Evolutionary conservation across 768 basidiomycete genomes (phyloP), one percentile per base, ranked within the genome.

Genomic region (Boletus subparvulus): DNA sequence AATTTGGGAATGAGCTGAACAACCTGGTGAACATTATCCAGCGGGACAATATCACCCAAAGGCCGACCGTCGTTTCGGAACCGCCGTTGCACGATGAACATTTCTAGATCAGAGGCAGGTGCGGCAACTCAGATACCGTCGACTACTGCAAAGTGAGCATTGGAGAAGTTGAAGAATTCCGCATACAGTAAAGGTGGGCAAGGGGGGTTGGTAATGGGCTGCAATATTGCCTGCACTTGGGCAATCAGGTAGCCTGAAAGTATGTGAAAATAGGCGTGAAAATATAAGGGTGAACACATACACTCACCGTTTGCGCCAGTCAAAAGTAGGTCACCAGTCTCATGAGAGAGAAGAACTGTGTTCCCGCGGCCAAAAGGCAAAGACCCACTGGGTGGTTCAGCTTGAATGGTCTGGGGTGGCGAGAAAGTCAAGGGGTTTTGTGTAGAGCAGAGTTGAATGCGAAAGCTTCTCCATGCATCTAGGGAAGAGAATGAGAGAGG

Each of bases 381-480:
- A 6, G 46, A 11, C 2, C 10, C 4, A 16, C 43, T 40, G 1
- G 49, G 61, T 0, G 61, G 42, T 36, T 6, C 11, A 2, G 56
- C 62, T 43, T 62, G 61, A 11, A 63, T 9, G 1, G 61, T 62
- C 14, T 53, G 52, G 21, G 60, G 30, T 10, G 60, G 51, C 11
- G 35, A 10, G 16, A 62, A 33, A 3, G 35, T 14, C 6, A 7
- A 4, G 5, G 26, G 14, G 24, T 61, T 50, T 36, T 62, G 55
- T 0, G 3, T 41, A 4, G 61, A 54, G 14, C 1, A 9, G 16
- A 17, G 28, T 37, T 63, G 61, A 28, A 63, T 62, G 2, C 6
- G 16, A 14, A 63, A 58, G 2, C 44, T 58, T 3, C 26, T 6
- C 52, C 61, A 63, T 6, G 47, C 30, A 28, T 48, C 33, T 9